Evolutionary conservation across 306 rosid species (phyloP).

Genomic region (Neltuma alba): DNA sequence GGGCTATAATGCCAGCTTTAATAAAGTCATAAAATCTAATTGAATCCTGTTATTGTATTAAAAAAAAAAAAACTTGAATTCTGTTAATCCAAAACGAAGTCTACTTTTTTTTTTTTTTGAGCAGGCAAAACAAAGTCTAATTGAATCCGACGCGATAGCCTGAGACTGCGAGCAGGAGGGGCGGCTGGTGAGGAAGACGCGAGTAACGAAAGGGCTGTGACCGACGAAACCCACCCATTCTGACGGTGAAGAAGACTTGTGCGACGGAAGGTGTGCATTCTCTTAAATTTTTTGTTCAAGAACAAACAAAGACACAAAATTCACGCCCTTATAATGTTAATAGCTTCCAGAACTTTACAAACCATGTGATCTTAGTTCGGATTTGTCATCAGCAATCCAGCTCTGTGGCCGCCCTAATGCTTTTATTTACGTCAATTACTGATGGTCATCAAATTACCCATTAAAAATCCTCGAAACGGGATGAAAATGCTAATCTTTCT

Average conservation of each 20-base stretch:
- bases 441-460: neutral
- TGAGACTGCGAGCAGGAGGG: neutral
- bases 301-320: neutral
- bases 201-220: neutral
- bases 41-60: no score
- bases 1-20: no score
- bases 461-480: conserved; percentile 1
- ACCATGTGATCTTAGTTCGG: neutral
- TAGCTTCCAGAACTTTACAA: neutral
- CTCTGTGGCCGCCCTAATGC: neutral
- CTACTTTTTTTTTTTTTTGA: no score
- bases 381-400: neutral
- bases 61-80: no score
- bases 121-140: no score
- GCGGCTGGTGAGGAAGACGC: neutral
- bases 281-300: neutral
- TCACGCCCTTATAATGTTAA: neutral
- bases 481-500: neutral
- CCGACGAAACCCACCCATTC: neutral
- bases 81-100: no score
- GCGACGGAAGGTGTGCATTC: neutral
- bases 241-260: neutral
- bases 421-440: neutral
- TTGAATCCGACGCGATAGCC: no score
- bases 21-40: no score